Percentiles rank a stretch among this genome's conserved stretches.
Conservation (phyloP, 495 filamentous ascomycete genomes). For the Parachaetomium inaequale region DNA sequence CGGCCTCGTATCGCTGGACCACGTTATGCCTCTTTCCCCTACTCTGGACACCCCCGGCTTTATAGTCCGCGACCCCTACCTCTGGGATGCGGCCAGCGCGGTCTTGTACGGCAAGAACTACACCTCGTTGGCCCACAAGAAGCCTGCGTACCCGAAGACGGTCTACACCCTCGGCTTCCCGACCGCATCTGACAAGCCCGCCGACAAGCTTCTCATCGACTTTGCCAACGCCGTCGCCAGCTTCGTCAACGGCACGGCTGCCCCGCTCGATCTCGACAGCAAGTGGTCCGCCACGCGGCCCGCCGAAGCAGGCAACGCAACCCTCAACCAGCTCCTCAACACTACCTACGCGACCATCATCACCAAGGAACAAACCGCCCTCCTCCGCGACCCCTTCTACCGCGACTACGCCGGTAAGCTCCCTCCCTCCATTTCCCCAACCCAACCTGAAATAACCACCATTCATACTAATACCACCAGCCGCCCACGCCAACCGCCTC, state of each 20-base stretch:
- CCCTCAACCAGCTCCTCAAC: slow-evolving; percentile 35
- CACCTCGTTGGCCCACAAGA: slow-evolving; percentile 31
- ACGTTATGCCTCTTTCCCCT: slow-evolving; percentile 45
- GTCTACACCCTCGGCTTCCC: slow-evolving; percentile 41
- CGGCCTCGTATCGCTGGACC: slow-evolving; percentile 35
- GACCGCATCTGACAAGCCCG: slow-evolving; percentile 26
- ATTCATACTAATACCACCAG: slow-evolving; percentile 6
- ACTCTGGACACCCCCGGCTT: slow-evolving; percentile 50
- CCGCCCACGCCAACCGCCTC: slow-evolving; percentile 41
- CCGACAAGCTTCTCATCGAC: slow-evolving; percentile 37
- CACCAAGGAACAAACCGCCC: slow-evolving; percentile 48
- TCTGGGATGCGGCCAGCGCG: slow-evolving; percentile 47
- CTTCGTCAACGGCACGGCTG: slow-evolving; percentile 38
- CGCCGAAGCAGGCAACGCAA: slow-evolving; percentile 20
- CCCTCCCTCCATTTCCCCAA: background rate
- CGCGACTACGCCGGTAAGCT: slow-evolving; percentile 43
- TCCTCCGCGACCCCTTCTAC: slow-evolving; percentile 51
- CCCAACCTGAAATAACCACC: background rate
- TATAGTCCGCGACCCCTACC: slow-evolving; percentile 43
- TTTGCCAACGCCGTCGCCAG: slow-evolving; percentile 39
- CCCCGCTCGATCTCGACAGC: slow-evolving; percentile 34
- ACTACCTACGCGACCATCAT: slow-evolving; percentile 51
- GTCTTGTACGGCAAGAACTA: slow-evolving; percentile 46
- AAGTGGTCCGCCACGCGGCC: slow-evolving; percentile 43
- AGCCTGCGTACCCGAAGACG: slow-evolving; percentile 42